phyloP scores from a whole-genome alignment of 73 alveolate species.

The Stentor coeruleus region DNA sequence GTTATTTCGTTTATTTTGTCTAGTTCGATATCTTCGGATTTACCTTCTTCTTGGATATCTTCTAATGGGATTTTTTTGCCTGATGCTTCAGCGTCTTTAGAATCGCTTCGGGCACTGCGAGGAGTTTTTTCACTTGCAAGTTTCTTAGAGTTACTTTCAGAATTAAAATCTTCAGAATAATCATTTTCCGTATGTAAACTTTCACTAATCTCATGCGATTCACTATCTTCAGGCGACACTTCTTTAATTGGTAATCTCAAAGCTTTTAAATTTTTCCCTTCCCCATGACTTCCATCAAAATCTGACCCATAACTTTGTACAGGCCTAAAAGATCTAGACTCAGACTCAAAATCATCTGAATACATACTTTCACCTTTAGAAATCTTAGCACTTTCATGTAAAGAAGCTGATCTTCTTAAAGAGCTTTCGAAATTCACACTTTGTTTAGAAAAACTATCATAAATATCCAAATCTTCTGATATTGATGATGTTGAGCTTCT shows the following conservation, averaged over 20 bases:
- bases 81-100: no score
- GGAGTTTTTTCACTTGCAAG: background rate
- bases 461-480: background rate
- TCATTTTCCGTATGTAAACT: no score
- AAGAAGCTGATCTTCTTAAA: constrained; percentile 6
- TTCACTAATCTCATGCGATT: background rate
- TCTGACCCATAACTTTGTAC: background rate
- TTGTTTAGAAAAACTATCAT: background rate
- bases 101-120: background rate
- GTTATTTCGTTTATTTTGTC: background rate
- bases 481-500: constrained; percentile 13
- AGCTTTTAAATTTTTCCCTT: background rate
- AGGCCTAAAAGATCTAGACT: background rate
- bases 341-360: constrained; percentile 24
- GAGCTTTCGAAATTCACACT: background rate
- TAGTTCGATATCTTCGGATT: no score
- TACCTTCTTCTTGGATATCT: no score
- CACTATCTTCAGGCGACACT: background rate
- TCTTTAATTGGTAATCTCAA: background rate
- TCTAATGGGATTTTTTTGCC: no score
- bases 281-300: constrained; percentile 17
- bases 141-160: no score
- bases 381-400: background rate
- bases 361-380: constrained; percentile 16
- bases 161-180: no score